Evolutionary conservation across 2,329 filamentous ascomycete genomes (phyloP), one percentile per base, ranked within the genome.

Genomic region (Diplocarpon mali): DNA sequence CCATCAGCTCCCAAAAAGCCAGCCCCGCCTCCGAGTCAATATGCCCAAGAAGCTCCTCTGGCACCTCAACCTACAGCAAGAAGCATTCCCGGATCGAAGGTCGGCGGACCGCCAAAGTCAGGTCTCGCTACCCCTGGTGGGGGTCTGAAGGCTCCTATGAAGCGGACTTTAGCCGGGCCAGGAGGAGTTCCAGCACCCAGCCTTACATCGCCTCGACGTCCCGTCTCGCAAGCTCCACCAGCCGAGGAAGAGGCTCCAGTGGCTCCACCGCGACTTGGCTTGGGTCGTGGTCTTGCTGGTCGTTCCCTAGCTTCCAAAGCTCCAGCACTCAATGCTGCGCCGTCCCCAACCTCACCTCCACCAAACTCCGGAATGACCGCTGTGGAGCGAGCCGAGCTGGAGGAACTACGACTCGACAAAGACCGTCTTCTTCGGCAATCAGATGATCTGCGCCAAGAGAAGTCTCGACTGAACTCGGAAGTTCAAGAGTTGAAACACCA

Each of bases 401-500:
- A 94, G 53, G 89, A 95, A 60, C 74, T 96, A 11, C 83, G 89
- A 31, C 70, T 80, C 11, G 81, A 93, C 49, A 89, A 90, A 56
- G 89, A 95, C 38, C 75, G 83, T 27, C 70, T 95, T 5, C 70
- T 76, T 16, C 78, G 80, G 44, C 77, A 86, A 53, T 77, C 80
- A 9, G 87, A 95, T 43, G 89, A 95, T 36, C 69, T 89, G 55
- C 78, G 86, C 44, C 77, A 85, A 38, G 90, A 95, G 60, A 81
- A 86, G 50, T 78, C 80, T 46, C 89, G 83, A 58, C 74, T 95
- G 39, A 75, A 80, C 48, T 92, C 87, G 0, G 87, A 95, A 62
- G 83, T 96, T 35, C 83, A 90, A 55, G 92, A 96, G 65, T 74
- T 98, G 27, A 93, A 95, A 66, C 93, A 95, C 58, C 87, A 95